Conservation (phyloP, 371 early-diverging fungal genomes). For the Choanephora cucurbitarum region DNA sequence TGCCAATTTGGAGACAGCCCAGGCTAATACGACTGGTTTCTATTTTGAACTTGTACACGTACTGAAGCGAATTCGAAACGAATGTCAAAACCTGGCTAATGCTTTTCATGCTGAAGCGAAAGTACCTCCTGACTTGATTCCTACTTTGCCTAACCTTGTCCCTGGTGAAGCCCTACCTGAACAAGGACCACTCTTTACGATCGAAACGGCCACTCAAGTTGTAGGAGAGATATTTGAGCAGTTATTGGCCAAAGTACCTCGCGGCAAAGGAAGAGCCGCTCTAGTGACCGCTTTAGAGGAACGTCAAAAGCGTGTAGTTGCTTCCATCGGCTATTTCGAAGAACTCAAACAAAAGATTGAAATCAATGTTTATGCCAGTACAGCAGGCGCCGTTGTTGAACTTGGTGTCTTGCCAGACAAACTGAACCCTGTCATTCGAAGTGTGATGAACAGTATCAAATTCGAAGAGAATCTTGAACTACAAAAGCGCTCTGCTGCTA, state of each 20-base stretch:
- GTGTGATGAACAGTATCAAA: slow-evolving; percentile 89
- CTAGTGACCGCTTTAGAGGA: slow-evolving; percentile 50
- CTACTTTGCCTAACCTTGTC: slow-evolving; percentile 62
- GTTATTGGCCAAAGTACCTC: slow-evolving; percentile 44
- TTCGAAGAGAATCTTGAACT: slow-evolving; percentile 74
- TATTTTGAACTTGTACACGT: slow-evolving; percentile 73
- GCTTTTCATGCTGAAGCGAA: slow-evolving; percentile 60
- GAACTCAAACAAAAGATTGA: slow-evolving; percentile 69
- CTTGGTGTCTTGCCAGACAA: slow-evolving; percentile 80
- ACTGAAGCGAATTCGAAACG: slow-evolving; percentile 71
- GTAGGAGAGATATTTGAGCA: slow-evolving; percentile 55
- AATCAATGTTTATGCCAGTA: slow-evolving; percentile 71
- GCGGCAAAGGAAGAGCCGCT: slow-evolving; percentile 42
- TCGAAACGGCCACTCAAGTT: slow-evolving; percentile 60
- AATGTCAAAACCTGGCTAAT: slow-evolving; percentile 72
- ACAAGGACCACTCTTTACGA: slow-evolving; percentile 61
- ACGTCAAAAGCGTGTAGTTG: slow-evolving; percentile 64
- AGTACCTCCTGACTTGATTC: slow-evolving; percentile 47
- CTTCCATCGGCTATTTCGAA: slow-evolving; percentile 67
- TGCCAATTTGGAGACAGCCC: slow-evolving; percentile 52
- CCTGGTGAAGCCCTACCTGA: slow-evolving; percentile 46
- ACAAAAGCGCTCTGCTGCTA: slow-evolving; percentile 65
- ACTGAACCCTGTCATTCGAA: slow-evolving; percentile 82
- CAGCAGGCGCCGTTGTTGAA: slow-evolving; percentile 83
- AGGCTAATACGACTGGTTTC: slow-evolving; percentile 39